Evolutionary conservation across 768 basidiomycete species (phyloP), one percentile per base, ranked within the genome.

Genomic region (Exidia glandulosa): DNA sequence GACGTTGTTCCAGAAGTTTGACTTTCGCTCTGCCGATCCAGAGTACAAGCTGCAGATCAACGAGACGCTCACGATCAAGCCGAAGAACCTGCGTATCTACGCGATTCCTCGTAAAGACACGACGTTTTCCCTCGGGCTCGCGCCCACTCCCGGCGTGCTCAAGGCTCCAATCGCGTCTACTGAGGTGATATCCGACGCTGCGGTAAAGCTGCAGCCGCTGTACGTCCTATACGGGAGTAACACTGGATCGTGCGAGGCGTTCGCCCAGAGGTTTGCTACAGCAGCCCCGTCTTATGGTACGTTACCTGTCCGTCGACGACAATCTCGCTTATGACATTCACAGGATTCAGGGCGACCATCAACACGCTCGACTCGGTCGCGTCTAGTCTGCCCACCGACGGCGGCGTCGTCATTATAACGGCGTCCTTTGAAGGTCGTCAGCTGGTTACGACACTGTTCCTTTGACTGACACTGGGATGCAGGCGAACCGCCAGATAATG

Each of bases 361-460:
- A 72, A 70, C 12, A 74, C 75, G 5, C 68, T 80, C 16, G 76
- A 80, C 63, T 74, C 75, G 1, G 67, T 72, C 9, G 63, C 71
- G 2, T 71, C 65, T 2, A 66, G 72, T 36, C 58, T 79, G 0
- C 76, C 77, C 4, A 75, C 66, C 4, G 77, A 78, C 60, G 75
- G 77, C 2, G 77, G 78, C 2, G 69, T 78, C 1, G 64, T 79
- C 25, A 72, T 79, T 33, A 66, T 78, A 48, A 79, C 77, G 13
- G 78, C 79, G 2, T 76, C 75, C 1, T 81, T 76, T 63, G 79
- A 81, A 67, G 79, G 76, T 69, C n/a, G n/a, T n/a, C n/a, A n/a
- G n/a, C n/a, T n/a, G n/a, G n/a, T n/a, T n/a, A n/a, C n/a, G n/a
- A n/a, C n/a, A n/a, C n/a, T n/a, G n/a, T n/a, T n/a, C n/a, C n/a